Conservation (phyloP, 441 rosid species). For the Arabidopsis lyrata region DNA sequence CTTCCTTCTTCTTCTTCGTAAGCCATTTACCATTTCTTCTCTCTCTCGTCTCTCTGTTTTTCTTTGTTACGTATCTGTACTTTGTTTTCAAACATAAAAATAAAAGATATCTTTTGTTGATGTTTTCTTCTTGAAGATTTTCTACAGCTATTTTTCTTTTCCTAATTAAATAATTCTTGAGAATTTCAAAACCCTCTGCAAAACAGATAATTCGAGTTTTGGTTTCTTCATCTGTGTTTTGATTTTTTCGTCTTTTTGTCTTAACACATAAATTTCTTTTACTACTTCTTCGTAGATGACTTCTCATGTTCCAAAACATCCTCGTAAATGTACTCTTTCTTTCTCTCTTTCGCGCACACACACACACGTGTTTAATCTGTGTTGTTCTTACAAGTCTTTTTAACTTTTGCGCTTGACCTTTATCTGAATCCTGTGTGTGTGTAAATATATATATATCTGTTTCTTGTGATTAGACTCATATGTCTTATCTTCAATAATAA, state of each 20-base stretch:
- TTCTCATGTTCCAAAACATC: constrained; percentile 39
- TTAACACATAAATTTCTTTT: constrained; percentile 23
- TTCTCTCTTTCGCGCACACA: constrained; percentile 18
- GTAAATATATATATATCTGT: constrained; percentile 4
- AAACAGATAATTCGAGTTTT: background rate
- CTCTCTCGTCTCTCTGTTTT: constrained; percentile 38
- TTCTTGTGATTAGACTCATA: constrained; percentile 34
- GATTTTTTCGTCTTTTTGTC: background rate
- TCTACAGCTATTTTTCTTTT: background rate
- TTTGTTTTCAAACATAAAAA: constrained; percentile 6
- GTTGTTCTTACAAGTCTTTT: constrained; percentile 35
- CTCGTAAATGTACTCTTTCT: constrained; percentile 37
- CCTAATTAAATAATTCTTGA: background rate
- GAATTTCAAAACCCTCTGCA: background rate
- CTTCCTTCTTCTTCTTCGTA: constrained; percentile 34
- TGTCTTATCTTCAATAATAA: constrained; percentile 27
- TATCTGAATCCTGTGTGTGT: constrained; percentile 23
- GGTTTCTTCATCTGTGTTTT: constrained; percentile 26
- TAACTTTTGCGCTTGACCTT: constrained; percentile 27
- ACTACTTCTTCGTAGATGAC: constrained; percentile 32
- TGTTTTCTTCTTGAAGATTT: constrained; percentile 24
- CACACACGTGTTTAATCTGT: constrained; percentile 26
- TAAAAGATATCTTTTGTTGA: background rate
- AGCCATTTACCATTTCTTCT: constrained; percentile 30
- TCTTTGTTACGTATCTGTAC: constrained; percentile 34